Conservation (phyloP, 495 filamentous ascomycete species). For the Ascobolus immersus region DNA sequence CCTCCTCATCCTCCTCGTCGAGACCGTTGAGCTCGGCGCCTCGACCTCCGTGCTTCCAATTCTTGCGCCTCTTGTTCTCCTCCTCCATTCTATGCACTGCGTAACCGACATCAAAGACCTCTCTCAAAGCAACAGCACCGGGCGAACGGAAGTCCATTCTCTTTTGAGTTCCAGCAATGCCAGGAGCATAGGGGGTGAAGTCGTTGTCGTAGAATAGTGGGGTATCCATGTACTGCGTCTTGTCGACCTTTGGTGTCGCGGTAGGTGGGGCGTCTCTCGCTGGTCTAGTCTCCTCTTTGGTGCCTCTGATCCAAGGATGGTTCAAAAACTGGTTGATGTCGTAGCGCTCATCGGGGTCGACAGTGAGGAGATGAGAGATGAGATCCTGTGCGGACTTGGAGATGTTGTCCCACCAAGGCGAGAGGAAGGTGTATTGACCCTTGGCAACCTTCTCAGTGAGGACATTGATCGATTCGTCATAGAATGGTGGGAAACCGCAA, state of each 20-base stretch:
- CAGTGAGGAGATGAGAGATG: slow-evolving; percentile 74
- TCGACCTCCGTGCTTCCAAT: slow-evolving; percentile 39
- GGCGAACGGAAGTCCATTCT: slow-evolving; percentile 89
- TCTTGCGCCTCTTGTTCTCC: slow-evolving; percentile 73
- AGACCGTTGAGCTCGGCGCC: slow-evolving; percentile 35
- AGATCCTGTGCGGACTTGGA: slow-evolving; percentile 86
- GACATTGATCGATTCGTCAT: slow-evolving; percentile 91
- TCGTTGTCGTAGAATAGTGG: slow-evolving; percentile 20
- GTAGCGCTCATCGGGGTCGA: slow-evolving; percentile 77
- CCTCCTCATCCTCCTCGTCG: slow-evolving; percentile 33
- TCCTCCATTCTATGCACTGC: slow-evolving; percentile 92
- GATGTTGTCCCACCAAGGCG: slow-evolving; percentile 98
- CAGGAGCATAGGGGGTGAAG: slow-evolving; percentile 19
- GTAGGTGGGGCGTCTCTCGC: slow-evolving; percentile 53
- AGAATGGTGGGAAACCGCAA: slow-evolving; percentile 94
- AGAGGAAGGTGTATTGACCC: slow-evolving; percentile 92
- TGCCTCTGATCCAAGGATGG: slow-evolving; percentile 72
- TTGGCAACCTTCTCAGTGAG: slow-evolving; percentile 93
- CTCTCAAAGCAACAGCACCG: slow-evolving; percentile 77
- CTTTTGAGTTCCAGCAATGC: slow-evolving; percentile 29
- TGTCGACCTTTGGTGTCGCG: slow-evolving; percentile 33
- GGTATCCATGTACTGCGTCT: slow-evolving; percentile 25
- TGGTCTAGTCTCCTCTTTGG: slow-evolving; percentile 48
- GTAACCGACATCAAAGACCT: slow-evolving; percentile 93
- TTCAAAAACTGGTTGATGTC: slow-evolving; percentile 66